Percentiles rank a stretch among this genome's conserved stretches.
Evolutionary conservation across 306 rosid genomes (phyloP).

Genomic region (Vigna reflexopilosa): DNA sequence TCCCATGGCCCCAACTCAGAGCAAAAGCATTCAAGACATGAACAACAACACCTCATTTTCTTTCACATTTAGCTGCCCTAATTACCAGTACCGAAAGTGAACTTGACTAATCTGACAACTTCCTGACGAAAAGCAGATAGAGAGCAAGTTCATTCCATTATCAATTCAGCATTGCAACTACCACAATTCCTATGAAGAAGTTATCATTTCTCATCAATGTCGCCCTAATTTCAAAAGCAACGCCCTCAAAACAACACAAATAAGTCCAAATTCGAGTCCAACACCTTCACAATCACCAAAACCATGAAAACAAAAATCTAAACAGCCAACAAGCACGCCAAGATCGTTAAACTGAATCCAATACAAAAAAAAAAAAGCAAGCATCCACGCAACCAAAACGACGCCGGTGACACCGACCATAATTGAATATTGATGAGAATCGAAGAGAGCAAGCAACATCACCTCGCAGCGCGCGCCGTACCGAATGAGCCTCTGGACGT

Average conservation of each 20-base stretch:
- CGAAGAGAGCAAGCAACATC: slow-evolving; percentile 20
- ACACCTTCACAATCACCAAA: slow-evolving; percentile 38
- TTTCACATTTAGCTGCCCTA: slow-evolving; percentile 20
- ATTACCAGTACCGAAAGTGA: background rate
- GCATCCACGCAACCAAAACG: background rate
- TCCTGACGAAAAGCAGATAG: slow-evolving; percentile 5
- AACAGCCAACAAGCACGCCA: slow-evolving; percentile 4
- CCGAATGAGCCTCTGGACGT: slow-evolving; percentile 53
- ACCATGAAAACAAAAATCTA: background rate
- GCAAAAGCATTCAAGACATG: slow-evolving; percentile 1
- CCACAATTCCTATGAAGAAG: slow-evolving; percentile 14
- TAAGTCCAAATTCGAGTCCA: slow-evolving; percentile 16
- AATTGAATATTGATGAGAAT: background rate
- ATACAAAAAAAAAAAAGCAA: background rate
- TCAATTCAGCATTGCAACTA: slow-evolving; percentile 7
- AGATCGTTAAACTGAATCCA: slow-evolving; percentile 7
- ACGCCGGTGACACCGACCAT: background rate
- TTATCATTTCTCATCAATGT: background rate
- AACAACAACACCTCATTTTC: slow-evolving; percentile 6
- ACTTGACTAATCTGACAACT: slow-evolving; percentile 8
- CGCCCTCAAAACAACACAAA: slow-evolving; percentile 22
- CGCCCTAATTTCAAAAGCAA: slow-evolving; percentile 28
- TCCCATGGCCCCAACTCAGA: background rate
- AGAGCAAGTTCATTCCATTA: background rate
- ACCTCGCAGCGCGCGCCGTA: slow-evolving; percentile 56